Percentiles rank a stretch among this genome's conserved stretches.
Conservation (phyloP, 345 rosid species). For the Populus nigra region DNA sequence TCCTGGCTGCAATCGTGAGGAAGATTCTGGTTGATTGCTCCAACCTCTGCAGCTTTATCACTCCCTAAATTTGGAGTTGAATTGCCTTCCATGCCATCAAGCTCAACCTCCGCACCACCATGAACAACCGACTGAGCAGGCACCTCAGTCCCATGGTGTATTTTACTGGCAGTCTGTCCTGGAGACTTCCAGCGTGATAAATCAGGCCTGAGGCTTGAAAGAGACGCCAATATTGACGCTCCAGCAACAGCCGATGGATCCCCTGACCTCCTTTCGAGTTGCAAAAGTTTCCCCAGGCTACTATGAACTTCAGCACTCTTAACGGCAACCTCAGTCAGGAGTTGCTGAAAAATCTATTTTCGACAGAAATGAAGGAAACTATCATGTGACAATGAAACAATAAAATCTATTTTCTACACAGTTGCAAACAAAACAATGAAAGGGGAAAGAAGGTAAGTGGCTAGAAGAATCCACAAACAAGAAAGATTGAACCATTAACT, state of each 20-base stretch:
- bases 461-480: slow-evolving; percentile 5
- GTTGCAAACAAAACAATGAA: neutral
- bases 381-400: neutral
- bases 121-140: slow-evolving; percentile 51
- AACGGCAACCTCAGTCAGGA: slow-evolving; percentile 44
- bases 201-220: slow-evolving; percentile 59
- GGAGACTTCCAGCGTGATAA: slow-evolving; percentile 56
- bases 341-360: slow-evolving; percentile 73
- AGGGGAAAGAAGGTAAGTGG: neutral
- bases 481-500: slow-evolving; percentile 11
- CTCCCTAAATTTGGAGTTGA: slow-evolving; percentile 42
- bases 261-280: slow-evolving; percentile 60
- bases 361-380: slow-evolving; percentile 40
- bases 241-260: slow-evolving; percentile 75
- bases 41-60: slow-evolving; percentile 66
- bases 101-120: slow-evolving; percentile 49
- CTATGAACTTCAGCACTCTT: slow-evolving; percentile 53
- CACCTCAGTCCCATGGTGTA: slow-evolving; percentile 43
- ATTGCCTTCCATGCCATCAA: slow-evolving; percentile 57
- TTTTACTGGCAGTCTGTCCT: slow-evolving; percentile 43
- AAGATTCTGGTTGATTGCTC: slow-evolving; percentile 41
- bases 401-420: slow-evolving; percentile 6
- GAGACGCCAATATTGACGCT: slow-evolving; percentile 71
- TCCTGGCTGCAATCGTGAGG: slow-evolving; percentile 59
- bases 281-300: slow-evolving; percentile 48